Evolutionary conservation across 1,284 basidiomycete genomes (phyloP), one percentile per base, ranked within the genome.

Genomic region (Xerocomus minutiporus): DNA sequence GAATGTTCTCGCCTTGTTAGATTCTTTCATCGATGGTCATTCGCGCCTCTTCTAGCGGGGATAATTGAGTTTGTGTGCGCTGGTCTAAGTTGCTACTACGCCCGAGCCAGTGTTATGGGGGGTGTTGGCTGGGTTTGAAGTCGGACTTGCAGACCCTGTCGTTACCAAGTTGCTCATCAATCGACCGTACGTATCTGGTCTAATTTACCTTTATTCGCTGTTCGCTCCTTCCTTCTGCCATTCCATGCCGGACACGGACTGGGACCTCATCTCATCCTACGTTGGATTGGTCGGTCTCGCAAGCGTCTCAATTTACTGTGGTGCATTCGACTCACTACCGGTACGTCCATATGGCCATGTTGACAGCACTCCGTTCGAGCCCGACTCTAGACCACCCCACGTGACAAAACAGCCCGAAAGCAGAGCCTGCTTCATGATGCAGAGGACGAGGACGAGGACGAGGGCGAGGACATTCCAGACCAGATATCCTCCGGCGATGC

Each of bases 401-500:
- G 35, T 35, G 35, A 36, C 34, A 48, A 20, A 35, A 34, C 31
- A 1, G 20, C 44, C 3, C 23, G 35, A 0, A 61, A 53, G 34
- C 42, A 40, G 23, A 65, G 32, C 44, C 41, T 71, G 3, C 54
- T 67, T 7, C 28, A 57, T 1, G 56, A 60, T 23, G 61, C 61
- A n/a, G 65, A 66, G 3, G 66, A 70, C 15, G 74, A 73, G 3
- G 66, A 70, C 15, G 74, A 73, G 25, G 25, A 25, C 5, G 25
- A 20, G 20, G 59, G 61, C 1, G 76, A 77, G 23, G 81, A 82
- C 20, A 57, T 74, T 15, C 60, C 73, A 1, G 82, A 86, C 50
- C 75, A 80, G 28, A 64, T 92, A 66, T 82, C 86, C 1, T 76
- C 83, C 5, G 72, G 71, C 23, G 88, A 91, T 55, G 89, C 87